These are phyloP conservation scores for Carex parvula DNA, from an alignment of 176 grass and related monocot genomes.

Conservation along the genomic window DNA sequence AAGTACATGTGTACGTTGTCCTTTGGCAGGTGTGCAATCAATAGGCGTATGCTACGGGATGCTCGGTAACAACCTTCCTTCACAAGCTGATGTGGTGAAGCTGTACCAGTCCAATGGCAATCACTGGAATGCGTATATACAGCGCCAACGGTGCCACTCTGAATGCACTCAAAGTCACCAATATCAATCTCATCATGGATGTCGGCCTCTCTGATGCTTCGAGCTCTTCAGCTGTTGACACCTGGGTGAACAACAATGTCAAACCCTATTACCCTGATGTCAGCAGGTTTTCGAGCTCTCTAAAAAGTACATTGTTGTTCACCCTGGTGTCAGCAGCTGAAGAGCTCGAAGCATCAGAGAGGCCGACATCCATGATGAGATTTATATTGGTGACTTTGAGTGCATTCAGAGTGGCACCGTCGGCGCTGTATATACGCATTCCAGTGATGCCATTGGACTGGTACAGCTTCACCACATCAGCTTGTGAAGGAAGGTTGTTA, in stretches of 20 bases:
- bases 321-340: conserved; percentile 32
- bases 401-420: conserved; percentile 23
- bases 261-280: conserved; percentile 17
- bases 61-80: conserved; percentile 42
- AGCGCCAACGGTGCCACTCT: conserved; percentile 20
- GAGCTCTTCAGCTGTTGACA: not conserved
- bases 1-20: too few relatives aligned
- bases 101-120: conserved; percentile 51
- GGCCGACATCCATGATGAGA: conserved; percentile 34
- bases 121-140: conserved; percentile 56
- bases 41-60: conserved; percentile 62
- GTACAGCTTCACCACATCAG: conserved; percentile 53
- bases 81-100: conserved; percentile 36
- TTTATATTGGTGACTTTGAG: conserved; percentile 32
- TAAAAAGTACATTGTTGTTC: conserved; percentile 29
- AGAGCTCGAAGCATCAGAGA: conserved; percentile 17
- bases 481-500: conserved; percentile 40
- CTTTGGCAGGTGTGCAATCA: not conserved
- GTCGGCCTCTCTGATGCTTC: conserved; percentile 13
- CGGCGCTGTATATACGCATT: conserved; percentile 49
- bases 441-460: conserved; percentile 39
- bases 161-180: conserved; percentile 22
- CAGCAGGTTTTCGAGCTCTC: too few relatives aligned
- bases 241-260: conserved; percentile 39
- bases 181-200: conserved; percentile 45